A percentile compares a stretch with the other conserved stretches of the same genome.
phyloP scores from a whole-genome alignment of 73 alveolate genomes.

The Blepharisma stoltei region DNA sequence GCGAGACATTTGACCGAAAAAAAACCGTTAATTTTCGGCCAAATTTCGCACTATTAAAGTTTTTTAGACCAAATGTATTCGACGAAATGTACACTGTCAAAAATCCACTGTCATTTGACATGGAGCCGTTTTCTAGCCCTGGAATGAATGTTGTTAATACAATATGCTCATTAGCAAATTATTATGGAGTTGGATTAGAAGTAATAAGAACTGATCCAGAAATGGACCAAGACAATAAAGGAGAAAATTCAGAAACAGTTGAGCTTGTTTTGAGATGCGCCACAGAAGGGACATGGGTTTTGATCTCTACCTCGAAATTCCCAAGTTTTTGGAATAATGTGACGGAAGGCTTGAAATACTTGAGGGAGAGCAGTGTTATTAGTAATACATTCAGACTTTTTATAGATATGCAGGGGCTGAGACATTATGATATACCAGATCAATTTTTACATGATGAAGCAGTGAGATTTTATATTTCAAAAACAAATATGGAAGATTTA shows the following conservation, averaged over 20 bases:
- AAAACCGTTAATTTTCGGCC: no score
- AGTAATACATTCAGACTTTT: conserved; percentile 62
- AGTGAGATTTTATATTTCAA: conserved; percentile 58
- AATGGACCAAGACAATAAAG: conserved; percentile 45
- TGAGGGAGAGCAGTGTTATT: conserved; percentile 47
- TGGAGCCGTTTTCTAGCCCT: no score
- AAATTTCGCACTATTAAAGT: no score
- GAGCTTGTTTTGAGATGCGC: conserved; percentile 69
- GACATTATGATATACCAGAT: conserved; percentile 62
- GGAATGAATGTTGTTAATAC: conserved; percentile 53
- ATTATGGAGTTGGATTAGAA: conserved; percentile 63
- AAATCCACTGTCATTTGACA: no score
- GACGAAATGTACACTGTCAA: no score
- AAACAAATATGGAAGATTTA: conserved; percentile 55
- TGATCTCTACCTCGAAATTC: conserved; percentile 64
- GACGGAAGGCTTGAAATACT: conserved; percentile 39
- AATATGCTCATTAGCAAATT: conserved; percentile 55
- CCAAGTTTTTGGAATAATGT: conserved; percentile 68
- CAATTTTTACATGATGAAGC: conserved; percentile 52
- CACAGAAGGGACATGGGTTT: conserved; percentile 77
- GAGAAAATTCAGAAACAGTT: conserved; percentile 44
- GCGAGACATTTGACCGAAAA: no score
- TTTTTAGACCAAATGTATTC: no score
- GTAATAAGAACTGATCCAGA: conserved; percentile 57
- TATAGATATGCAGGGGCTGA: conserved; percentile 67